Base-by-base conservation (phyloP, 176 grass and related monocot species). In the Eragrostis nindensis region DNA sequence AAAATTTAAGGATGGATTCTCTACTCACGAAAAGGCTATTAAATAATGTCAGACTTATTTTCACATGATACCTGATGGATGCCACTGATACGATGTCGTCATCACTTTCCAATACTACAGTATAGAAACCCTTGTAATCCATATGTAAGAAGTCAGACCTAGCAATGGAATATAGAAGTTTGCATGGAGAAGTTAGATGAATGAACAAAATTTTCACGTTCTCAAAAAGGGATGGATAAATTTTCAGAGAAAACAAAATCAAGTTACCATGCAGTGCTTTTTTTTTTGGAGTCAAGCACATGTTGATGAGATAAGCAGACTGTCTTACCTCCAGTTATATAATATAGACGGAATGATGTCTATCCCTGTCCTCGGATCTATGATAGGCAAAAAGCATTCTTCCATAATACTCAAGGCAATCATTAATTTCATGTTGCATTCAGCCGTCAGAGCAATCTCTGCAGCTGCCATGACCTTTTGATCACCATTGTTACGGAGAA, bases 391-490 rank as follows among this genome's bases (percentile, higher is more conserved):
- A 81, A 98, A 98, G 73, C 86, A 95, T 75, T 98, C 90, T 84
- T 98, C 95, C 89, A 98, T 88, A 76, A 95, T 88, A 47, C 71
- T 95, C 85, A 93, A 89, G 5, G 86, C 90, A 81, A 98, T 83
- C 46, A 93, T 72, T 77, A 98, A 80, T 93, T 98, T 98, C 75
- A 87, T 89, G 84, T 89, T 98, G 90, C 95, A 98, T 74, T 98
- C 95, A 80, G 92, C 88, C 80, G 91, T 71, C 47, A 93, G 70
- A 77, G 92, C 84, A 85, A 93, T 89, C 30, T 85, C 88, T 68
- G 84, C 41, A 68, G 86, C 71, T 17, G 78, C 46, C 41, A 30
- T 79, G 66, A 93, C 49, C 78, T 87, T 93, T 68, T 89, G 81
- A 74, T 98, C 86, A 75, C 80, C 81, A 68, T 93, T 94, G 75